phyloP scores from a whole-genome alignment of 2,329 filamentous ascomycete species.

The Pseudogymnoascus sp. region DNA sequence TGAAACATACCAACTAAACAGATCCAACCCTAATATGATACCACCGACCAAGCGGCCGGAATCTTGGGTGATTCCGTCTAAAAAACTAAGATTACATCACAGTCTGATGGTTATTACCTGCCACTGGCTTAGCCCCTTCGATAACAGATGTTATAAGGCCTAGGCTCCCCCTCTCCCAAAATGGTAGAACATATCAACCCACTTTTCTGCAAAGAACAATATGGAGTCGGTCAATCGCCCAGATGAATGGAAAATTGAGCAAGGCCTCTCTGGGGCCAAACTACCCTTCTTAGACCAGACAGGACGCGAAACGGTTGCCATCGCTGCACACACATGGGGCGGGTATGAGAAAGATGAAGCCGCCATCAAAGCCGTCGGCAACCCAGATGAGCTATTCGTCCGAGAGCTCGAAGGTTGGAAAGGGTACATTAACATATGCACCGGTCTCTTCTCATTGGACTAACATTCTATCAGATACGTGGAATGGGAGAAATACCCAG shows the following conservation, averaged over 20 bases:
- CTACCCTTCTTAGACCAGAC: conserved; percentile 42
- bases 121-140: not conserved
- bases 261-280: conserved; percentile 40
- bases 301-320: conserved; percentile 28
- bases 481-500: conserved; percentile 63
- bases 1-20: not conserved
- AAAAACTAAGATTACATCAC: not conserved
- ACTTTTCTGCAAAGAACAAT: not conserved
- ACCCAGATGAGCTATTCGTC: conserved; percentile 33
- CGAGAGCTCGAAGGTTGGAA: conserved; percentile 40
- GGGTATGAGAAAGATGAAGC: conserved; percentile 34
- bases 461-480: conserved; percentile 39
- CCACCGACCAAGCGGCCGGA: not conserved
- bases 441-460: not conserved
- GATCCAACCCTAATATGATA: not conserved
- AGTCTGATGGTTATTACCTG: not conserved
- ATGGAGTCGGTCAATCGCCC: conserved; percentile 22
- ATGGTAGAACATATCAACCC: not conserved
- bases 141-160: not conserved
- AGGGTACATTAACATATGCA: conserved; percentile 28
- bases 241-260: conserved; percentile 48
- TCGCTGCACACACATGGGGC: conserved; percentile 26
- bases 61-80: not conserved
- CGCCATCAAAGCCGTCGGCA: conserved; percentile 34
- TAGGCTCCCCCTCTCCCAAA: not conserved